phyloP scores from a whole-genome alignment of 2,329 filamentous ascomycete species.

The Neonectria faginata region DNA sequence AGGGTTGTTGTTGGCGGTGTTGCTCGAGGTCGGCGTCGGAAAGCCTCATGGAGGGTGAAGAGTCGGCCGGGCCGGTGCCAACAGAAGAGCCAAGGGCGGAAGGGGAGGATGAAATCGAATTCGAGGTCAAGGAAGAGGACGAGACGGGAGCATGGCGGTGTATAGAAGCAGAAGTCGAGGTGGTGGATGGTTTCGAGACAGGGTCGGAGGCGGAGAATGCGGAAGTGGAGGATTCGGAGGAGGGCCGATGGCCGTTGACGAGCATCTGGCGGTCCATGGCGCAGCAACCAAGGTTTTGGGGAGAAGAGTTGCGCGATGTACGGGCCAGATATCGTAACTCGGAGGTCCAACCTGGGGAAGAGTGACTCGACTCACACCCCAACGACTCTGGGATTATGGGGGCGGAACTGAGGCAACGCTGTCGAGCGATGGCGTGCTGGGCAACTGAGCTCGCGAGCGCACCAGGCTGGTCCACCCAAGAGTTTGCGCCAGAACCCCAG shows the following conservation, averaged over 20 bases:
- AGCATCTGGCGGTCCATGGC: slow-evolving; percentile 44
- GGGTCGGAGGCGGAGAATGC: slow-evolving; percentile 16
- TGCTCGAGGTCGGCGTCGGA: slow-evolving; percentile 29
- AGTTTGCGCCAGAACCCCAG: slow-evolving; percentile 38
- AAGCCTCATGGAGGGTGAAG: slow-evolving; percentile 29
- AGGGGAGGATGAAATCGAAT: slow-evolving; percentile 20
- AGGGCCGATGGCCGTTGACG: slow-evolving; percentile 44
- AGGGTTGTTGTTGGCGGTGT: slow-evolving; percentile 43
- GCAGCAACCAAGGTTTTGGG: slow-evolving; percentile 37
- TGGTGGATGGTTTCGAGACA: slow-evolving; percentile 30
- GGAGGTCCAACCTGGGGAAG: slow-evolving; percentile 39
- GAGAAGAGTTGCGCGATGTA: slow-evolving; percentile 45
- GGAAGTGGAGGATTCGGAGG: slow-evolving; percentile 35
- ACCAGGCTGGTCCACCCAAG: slow-evolving; percentile 37
- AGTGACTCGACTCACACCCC: slow-evolving; percentile 30
- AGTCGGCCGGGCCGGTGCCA: slow-evolving; percentile 22
- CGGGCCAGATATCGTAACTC: slow-evolving; percentile 47
- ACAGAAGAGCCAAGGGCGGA: slow-evolving; percentile 25
- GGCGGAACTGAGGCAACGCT: slow-evolving; percentile 43
- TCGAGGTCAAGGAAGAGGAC: slow-evolving; percentile 4
- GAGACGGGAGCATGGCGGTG: slow-evolving; percentile 40
- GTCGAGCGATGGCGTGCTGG: slow-evolving; percentile 46
- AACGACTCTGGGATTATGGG: slow-evolving; percentile 7
- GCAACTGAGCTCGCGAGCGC: slow-evolving; percentile 32
- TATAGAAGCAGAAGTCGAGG: slow-evolving; percentile 34